These are phyloP conservation scores for Sindora glabra DNA, from an alignment of 306 rosid species.

Conservation along the genomic window DNA sequence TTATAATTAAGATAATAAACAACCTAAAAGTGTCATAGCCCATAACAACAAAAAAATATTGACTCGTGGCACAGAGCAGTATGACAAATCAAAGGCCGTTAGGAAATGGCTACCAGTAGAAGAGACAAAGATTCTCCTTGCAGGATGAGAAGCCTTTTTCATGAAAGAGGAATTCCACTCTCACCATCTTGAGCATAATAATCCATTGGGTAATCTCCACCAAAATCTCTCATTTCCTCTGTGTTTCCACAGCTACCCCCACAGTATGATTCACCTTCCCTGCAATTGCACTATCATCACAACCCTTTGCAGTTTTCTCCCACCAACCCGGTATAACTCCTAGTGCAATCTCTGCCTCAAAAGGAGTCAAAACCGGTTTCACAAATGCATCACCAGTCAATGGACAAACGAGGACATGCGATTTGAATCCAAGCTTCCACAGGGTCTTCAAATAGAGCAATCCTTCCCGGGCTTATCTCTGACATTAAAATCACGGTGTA, in stretches of 20 bases:
- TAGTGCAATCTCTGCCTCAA: conserved; percentile 53
- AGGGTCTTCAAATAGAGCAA: conserved; percentile 41
- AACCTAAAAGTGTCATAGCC: no score
- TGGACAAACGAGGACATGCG: conserved; percentile 54
- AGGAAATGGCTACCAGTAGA: background rate
- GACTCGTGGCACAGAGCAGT: background rate
- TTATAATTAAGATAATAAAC: no score
- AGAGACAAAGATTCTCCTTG: background rate
- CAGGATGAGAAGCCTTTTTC: conserved; percentile 26
- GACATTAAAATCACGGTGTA: conserved; percentile 49
- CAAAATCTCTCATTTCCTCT: no score
- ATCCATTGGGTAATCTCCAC: no score
- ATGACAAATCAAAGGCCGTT: background rate
- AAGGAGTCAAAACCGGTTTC: conserved; percentile 49
- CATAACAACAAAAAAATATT: background rate
- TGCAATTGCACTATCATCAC: conserved; percentile 11
- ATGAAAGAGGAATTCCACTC: conserved; percentile 51
- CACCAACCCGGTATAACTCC: conserved; percentile 51
- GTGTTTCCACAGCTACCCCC: background rate
- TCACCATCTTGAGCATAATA: conserved; percentile 58
- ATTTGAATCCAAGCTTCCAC: conserved; percentile 59
- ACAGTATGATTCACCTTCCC: background rate
- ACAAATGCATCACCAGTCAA: conserved; percentile 56
- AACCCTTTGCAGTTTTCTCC: conserved; percentile 27
- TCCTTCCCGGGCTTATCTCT: conserved; percentile 44